Base-by-base conservation (phyloP, 2,329 filamentous ascomycete genomes). In the Fusarium floridanum region DNA sequence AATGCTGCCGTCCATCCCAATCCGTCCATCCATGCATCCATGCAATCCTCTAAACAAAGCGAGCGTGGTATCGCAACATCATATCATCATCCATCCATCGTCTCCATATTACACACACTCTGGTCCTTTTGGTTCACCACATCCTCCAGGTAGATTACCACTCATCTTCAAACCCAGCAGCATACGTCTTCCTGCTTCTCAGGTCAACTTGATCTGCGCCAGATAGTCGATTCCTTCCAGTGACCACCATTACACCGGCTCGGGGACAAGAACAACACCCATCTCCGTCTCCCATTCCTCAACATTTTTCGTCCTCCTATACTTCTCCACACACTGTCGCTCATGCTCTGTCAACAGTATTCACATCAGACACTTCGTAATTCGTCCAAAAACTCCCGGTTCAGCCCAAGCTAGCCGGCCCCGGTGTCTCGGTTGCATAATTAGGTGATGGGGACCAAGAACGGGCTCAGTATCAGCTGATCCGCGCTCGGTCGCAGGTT, bases 401-500 rank as follows among this genome's bases (percentile, higher is more conserved):
- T 43, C 34, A 66, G 24, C 14, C 43, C 32, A 74, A 29, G 24
- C 24, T 17, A 16, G 27, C 27, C 17, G 17, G 16, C 27, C 6
- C 24, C 17, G n/a, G 41, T 16, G 41, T 29, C 45, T 45, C 53
- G 61, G 11, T 36, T 59, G 43, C 22, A n/a, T 59, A 48, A 71
- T 72, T 75, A 83, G 2, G 90, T 91, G 81, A 93, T 93, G 68
- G 93, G 92, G 67, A 91, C 90, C 82, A 97, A 86, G 85, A 98
- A 98, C 39, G 91, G 90, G 84, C 93, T 95, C 66, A 92, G 88
- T 83, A 98, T 91, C 77, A 99, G 85, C 80, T 98, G 95, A 80
- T 98, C 95, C 14, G 97, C 97, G 78, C 92, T 97, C 5, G 97
- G 97, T 76, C 97, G 89, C 86, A 94, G 92, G 82, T 97, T 95